These are phyloP conservation scores for Lachnellula hyalina DNA, from an alignment of 2,329 filamentous ascomycete species.

Conservation along the genomic window DNA sequence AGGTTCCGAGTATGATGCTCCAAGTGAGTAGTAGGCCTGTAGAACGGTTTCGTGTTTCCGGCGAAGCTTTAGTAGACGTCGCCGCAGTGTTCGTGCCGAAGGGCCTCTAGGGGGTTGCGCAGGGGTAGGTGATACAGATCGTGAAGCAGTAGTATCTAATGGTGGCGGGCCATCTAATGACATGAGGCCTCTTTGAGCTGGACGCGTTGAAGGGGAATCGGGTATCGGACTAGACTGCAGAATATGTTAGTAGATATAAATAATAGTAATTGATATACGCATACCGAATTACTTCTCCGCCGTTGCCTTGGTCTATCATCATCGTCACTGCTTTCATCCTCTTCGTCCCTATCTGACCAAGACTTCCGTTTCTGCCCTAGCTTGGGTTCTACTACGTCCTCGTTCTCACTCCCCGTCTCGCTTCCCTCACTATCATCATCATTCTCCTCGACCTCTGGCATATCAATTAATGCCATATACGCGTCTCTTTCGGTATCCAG, in stretches of 20 bases:
- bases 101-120: slow-evolving; percentile 55
- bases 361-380: slow-evolving; percentile 72
- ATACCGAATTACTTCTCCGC: slow-evolving; percentile 81
- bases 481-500: slow-evolving; percentile 70
- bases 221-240: slow-evolving; percentile 60
- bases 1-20: slow-evolving; percentile 89
- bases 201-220: slow-evolving; percentile 52
- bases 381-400: slow-evolving; percentile 51
- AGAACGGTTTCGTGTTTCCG: slow-evolving; percentile 72
- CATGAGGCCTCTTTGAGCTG: slow-evolving; percentile 54
- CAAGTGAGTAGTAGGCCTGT: slow-evolving; percentile 77
- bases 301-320: slow-evolving; percentile 73
- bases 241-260: slow-evolving; percentile 12
- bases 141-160: slow-evolving; percentile 38
- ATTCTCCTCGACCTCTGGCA: slow-evolving; percentile 73
- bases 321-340: slow-evolving; percentile 61
- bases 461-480: slow-evolving; percentile 78
- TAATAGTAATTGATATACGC: slow-evolving; percentile 25
- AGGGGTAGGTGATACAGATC: slow-evolving; percentile 44
- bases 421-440: slow-evolving; percentile 45
- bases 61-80: slow-evolving; percentile 68
- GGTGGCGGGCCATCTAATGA: slow-evolving; percentile 45
- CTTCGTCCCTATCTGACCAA: slow-evolving; percentile 65
- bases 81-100: slow-evolving; percentile 67
- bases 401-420: slow-evolving; percentile 51